Conservation (phyloP, 164 flowering plant species). For the Stephania yunnanensis region DNA sequence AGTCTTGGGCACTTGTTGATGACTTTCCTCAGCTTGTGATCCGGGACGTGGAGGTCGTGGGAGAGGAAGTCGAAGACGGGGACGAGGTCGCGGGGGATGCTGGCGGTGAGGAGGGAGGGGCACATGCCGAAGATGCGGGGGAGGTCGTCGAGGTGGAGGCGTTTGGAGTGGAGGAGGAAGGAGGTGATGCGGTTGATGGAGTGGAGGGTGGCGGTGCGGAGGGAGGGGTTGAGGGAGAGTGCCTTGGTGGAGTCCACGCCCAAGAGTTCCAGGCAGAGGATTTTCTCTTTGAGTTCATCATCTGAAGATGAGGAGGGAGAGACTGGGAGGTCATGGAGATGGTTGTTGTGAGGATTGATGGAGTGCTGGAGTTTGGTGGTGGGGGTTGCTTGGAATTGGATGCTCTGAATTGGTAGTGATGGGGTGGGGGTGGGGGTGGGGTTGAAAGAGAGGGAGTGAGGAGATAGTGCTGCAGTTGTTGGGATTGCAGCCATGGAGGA, state of each 20-base stretch:
- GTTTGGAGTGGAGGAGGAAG: conserved; percentile 78
- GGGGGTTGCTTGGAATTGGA: background rate
- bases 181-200: conserved; percentile 62
- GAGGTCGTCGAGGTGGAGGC: conserved; percentile 73
- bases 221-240: conserved; percentile 71
- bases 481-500: background rate
- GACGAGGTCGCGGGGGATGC: conserved; percentile 46
- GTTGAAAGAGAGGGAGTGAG: background rate
- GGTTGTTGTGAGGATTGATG: no score
- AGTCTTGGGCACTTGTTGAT: conserved; percentile 85
- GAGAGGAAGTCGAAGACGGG: conserved; percentile 76
- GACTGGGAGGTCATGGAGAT: background rate
- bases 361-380: background rate
- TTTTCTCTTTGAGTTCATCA: conserved; percentile 72
- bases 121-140: conserved; percentile 86
- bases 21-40: conserved; percentile 42
- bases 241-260: conserved; percentile 87
- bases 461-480: background rate
- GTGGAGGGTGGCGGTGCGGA: conserved; percentile 54
- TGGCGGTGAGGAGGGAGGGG: conserved; percentile 67
- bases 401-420: background rate
- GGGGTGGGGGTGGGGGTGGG: background rate
- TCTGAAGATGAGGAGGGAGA: background rate
- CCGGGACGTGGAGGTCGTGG: conserved; percentile 62
- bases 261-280: conserved; percentile 87